Evolutionary conservation across 345 rosid genomes (phyloP), one percentile per base, ranked within the genome.

Genomic region (Brassica rapa): DNA sequence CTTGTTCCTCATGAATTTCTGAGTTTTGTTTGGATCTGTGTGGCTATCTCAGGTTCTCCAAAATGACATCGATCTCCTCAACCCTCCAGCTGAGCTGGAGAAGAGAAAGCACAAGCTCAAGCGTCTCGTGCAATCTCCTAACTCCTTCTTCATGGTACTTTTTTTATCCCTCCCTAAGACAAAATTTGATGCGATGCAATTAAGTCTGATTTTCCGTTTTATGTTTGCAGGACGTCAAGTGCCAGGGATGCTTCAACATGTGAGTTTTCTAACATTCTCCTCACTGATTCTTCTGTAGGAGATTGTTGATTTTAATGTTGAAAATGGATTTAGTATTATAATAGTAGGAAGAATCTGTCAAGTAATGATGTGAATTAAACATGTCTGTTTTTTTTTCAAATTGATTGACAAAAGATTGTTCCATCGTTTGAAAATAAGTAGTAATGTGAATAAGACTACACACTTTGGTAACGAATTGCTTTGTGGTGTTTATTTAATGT

Each of bases 41-140:
- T 27, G 6, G 5, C 16, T 49, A 21, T 43, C 12, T 73, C 39
- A 85, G 86, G 86, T 85, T 74, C 88, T 85, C 27, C 85, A 83
- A 76, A 87, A 87, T 71, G 89, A 87, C 11, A 64, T 87, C 61
- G 89, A 87, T 73, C 76, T 87, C 68, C 77, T 87, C 19, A 83
- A 85, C 8, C 88, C 89, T 15, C 88, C 86, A 0, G 85, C 84
- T 3, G 89, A 87, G 80, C 83, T 83, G 27, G 88, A 87, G 86
- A 87, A 85, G 83, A 83, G 57, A 57, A 87, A 87, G 73, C 89
- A 87, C 83, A 87, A 87, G 84, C 88, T 85, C 63, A 83, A 85
- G 85, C 88, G 87, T 71, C 86, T 87, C 8, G 88, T 87, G 8
- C 89, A 75, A 72, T 79, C 89, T 10, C 89, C 89, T 0, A 83